Conservation (phyloP, 257 asterid species). For the Ilex asprella region DNA sequence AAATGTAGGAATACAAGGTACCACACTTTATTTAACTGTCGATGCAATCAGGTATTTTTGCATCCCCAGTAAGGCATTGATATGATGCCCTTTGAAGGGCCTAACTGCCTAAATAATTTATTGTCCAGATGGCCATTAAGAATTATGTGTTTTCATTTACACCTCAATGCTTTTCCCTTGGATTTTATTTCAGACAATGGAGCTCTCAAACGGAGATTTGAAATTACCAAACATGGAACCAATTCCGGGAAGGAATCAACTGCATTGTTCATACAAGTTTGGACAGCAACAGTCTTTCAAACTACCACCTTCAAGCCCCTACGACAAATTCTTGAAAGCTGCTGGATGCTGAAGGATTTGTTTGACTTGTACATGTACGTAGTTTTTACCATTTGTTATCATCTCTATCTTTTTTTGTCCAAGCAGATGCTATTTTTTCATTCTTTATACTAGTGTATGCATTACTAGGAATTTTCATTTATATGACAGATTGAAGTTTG, state of each 20-base stretch:
- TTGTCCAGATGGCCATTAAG: neutral
- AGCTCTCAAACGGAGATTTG: conserved; percentile 21
- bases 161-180: neutral
- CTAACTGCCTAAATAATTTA: neutral
- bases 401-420: no score
- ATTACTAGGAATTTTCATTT: no score
- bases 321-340: conserved; percentile 45
- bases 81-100: neutral
- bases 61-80: neutral
- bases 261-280: conserved; percentile 23
- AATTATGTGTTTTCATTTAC: neutral
- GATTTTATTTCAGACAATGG: conserved; percentile 15
- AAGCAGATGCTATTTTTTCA: no score
- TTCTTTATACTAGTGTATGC: no score
- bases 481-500: no score
- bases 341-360: conserved; percentile 33
- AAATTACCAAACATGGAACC: conserved; percentile 7
- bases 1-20: no score
- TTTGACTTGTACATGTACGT: no score
- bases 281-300: conserved; percentile 36
- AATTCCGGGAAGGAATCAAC: conserved; percentile 12
- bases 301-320: conserved; percentile 53
- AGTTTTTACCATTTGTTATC: no score
- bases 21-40: neutral
- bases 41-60: neutral